Evolutionary conservation across 306 rosid genomes (phyloP), one percentile per base, ranked within the genome.

Genomic region (Medicago truncatula): DNA sequence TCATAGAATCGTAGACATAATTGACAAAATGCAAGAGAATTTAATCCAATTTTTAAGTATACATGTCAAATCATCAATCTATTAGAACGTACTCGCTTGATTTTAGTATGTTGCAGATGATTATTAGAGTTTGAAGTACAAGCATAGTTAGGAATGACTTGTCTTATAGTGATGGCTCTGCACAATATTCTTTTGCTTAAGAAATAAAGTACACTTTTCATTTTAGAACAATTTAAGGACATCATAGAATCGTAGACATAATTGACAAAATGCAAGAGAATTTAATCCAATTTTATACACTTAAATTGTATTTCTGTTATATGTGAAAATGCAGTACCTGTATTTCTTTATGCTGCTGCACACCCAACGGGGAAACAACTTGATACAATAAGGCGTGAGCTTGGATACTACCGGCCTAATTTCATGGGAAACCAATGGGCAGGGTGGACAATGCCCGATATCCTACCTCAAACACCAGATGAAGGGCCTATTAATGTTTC

Each of bases 381-480:
- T 0, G 98, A 90, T 52, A 83, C 73, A 50, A 86, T 92, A 68
- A 74, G 98, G 77, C 53, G 98, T 10, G 96, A 94, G 76, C 91
- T 92, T 0, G 96, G 92, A 11, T 85, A 67, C 38, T 85, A 66
- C 56, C 64, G 89, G 83, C 92, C 98, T 5, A 94, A 90, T 64
- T 81, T 23, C 71, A 72, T 47, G 86, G 98, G 97, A 34, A 86
- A 43, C 79, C 97, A 90, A 78, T 94, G 97, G 97, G 97, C 87
- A 14, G 97, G 97, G 13, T 88, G 96, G 98, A 75, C 88, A 8
- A 76, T 87, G 83, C 85, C 93, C 0, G 93, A 89, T 36, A 76
- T 31, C 12, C 85, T 90, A 34, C 76, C 89, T 0, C 89, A 79
- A 47, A 82, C 60, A 34, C 98, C 98, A 0, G 85, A 90, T 38